A percentile compares a stretch with the other conserved stretches of the same genome.
phyloP scores from a whole-genome alignment of 768 basidiomycete genomes.

The Phanerochaete carnosa region DNA sequence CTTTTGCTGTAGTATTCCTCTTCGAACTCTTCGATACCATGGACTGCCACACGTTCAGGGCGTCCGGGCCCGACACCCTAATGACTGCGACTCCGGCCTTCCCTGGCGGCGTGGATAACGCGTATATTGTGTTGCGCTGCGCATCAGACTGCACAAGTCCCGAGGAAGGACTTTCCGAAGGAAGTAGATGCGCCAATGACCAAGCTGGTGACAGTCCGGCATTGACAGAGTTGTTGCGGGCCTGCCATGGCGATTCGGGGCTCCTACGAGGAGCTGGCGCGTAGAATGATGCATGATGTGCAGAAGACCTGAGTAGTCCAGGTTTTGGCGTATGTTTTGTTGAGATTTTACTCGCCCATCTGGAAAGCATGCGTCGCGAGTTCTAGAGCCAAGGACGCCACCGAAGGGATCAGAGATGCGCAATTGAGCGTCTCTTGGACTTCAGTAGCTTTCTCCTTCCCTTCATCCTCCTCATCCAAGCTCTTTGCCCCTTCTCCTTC shows the following conservation, averaged over 20 bases:
- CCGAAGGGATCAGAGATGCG: not conserved
- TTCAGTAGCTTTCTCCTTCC: not conserved
- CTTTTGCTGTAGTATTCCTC: not conserved
- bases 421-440: not conserved
- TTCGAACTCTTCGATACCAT: conserved; percentile 43
- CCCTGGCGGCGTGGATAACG: conserved; percentile 83
- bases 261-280: not conserved
- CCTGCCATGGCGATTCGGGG: not conserved
- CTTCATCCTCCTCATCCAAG: not conserved
- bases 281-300: not conserved
- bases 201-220: not conserved
- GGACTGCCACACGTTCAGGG: conserved; percentile 53
- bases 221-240: not conserved
- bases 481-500: not conserved
- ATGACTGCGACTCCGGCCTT: conserved; percentile 83
- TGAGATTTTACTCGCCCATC: not conserved
- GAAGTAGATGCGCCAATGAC: not conserved
- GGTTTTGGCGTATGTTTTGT: not conserved
- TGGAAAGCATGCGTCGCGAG: conserved; percentile 1
- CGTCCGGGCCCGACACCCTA: conserved; percentile 78
- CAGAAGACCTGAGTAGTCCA: not conserved
- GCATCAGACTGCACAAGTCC: conserved; percentile 37
- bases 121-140: conserved; percentile 79
- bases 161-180: not conserved
- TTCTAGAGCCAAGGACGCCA: not conserved